Base-by-base conservation (phyloP, 1,284 basidiomycete genomes). In the Pholiota adiposa region DNA sequence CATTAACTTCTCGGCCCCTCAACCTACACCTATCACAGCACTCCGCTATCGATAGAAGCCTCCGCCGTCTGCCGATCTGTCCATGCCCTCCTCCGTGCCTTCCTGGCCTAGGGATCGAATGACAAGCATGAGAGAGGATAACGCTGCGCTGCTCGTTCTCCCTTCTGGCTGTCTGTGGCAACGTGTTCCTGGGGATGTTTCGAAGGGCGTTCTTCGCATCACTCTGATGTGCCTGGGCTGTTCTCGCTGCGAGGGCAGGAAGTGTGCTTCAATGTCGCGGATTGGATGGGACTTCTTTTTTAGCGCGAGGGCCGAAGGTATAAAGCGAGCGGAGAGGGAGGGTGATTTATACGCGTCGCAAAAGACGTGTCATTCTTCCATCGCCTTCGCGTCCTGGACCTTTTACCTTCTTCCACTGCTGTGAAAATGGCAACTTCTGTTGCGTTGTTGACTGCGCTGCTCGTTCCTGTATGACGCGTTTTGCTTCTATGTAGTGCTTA, bases 171-270 rank as follows among this genome's bases (percentile, higher is more conserved):
- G n/a, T n/a, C 48, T 55, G 36, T 56, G 52, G 25, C 38, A 23
- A 48, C 38, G 25, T 52, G 63, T 65, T 60, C 63, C 63, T 65
- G 60, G 19, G 60, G 60, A n/a, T n/a, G n/a, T 62, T 55, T 58
- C 58, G 60, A 62, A 51, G 63, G 60, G 18, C 36, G 21, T 54
- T 58, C 60, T 60, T 51, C 49, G 51, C 62, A 63, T 58, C 59
- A 46, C 18, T 29, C 21, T 52, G 58, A 50, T 59, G 58, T 55
- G 53, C 53, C 54, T 55, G 58, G 21, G 46, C 38, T 46, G 48
- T 49, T 55, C 21, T 40, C 31, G 38, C 48, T 44, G 19, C 38
- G 33, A 46, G 4, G 23, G 34, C 21, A 31, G 7, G 21, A 44
- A 41, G 31, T 18, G 21, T 43, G 36, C 54, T 40, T 23, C 48